These are phyloP conservation scores for Canna indica DNA, from an alignment of 176 grass and related monocot genomes.

Conservation along the genomic window DNA sequence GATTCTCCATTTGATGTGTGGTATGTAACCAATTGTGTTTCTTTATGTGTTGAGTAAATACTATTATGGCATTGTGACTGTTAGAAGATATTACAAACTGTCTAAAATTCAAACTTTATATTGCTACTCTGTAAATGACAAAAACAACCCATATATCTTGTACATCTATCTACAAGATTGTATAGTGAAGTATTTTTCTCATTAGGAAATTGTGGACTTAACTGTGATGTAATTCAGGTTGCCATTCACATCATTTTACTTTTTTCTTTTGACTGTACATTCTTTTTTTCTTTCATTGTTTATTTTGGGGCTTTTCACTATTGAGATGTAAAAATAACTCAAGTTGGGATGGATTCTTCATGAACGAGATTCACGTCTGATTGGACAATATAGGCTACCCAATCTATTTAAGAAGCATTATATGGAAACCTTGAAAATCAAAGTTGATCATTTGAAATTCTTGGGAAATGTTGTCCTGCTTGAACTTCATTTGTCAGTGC, in stretches of 20 bases:
- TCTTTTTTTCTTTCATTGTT: too few relatives aligned
- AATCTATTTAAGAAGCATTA: background rate
- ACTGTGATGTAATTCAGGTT: too few relatives aligned
- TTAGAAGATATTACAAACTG: background rate
- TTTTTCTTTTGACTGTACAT: too few relatives aligned
- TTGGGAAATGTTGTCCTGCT: too few relatives aligned
- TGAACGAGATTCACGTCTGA: background rate
- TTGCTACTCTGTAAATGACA: background rate
- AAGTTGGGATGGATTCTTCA: background rate
- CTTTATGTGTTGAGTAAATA: background rate
- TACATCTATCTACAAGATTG: too few relatives aligned
- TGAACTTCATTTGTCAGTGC: too few relatives aligned
- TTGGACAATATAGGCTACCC: background rate
- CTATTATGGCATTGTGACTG: background rate
- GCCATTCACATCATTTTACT: too few relatives aligned
- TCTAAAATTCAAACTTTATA: background rate
- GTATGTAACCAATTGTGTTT: conserved; percentile 34
- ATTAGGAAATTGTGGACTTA: too few relatives aligned
- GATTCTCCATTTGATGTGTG: conserved; percentile 76
- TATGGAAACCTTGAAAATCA: too few relatives aligned
- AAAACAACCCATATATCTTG: too few relatives aligned
- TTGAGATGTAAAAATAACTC: background rate
- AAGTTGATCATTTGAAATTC: too few relatives aligned
- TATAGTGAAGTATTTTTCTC: too few relatives aligned
- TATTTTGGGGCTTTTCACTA: background rate